These are phyloP conservation scores for Lachnellula hyalina DNA, from an alignment of 2,329 filamentous ascomycete species.

Conservation along the genomic window DNA sequence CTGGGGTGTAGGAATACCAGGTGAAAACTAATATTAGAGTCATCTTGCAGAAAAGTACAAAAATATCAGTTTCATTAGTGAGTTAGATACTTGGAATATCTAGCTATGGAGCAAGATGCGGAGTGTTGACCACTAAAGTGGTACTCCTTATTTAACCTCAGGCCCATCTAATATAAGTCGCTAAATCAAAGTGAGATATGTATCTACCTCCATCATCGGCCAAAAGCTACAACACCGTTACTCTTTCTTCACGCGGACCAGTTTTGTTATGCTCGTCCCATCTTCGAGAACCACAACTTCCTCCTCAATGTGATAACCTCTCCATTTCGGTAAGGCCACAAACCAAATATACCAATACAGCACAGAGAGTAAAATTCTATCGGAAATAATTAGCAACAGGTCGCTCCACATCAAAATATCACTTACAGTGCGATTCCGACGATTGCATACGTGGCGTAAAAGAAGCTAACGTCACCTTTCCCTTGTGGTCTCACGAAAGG, in stretches of 20 bases:
- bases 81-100: too few species aligned
- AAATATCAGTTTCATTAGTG: too few species aligned
- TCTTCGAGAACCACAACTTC: conserved; percentile 54
- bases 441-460: conserved; percentile 50
- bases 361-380: conserved; percentile 51
- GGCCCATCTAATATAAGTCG: too few species aligned
- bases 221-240: not conserved
- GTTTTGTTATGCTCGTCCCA: conserved; percentile 60
- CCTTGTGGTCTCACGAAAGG: conserved; percentile 38
- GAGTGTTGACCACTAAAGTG: too few species aligned
- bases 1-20: not conserved
- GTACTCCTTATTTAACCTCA: too few species aligned
- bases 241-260: conserved; percentile 33
- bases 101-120: too few species aligned
- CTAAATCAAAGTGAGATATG: not conserved
- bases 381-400: conserved; percentile 8
- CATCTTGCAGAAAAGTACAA: too few species aligned
- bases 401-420: not conserved
- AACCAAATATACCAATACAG: conserved; percentile 68
- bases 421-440: conserved; percentile 50
- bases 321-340: conserved; percentile 51
- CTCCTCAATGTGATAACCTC: conserved; percentile 59
- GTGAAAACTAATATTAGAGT: not conserved
- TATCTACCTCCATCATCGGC: not conserved
- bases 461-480: conserved; percentile 40